Evolutionary conservation across 208 protist species (phyloP).

Genomic region (Herpetomonas tarakana): DNA sequence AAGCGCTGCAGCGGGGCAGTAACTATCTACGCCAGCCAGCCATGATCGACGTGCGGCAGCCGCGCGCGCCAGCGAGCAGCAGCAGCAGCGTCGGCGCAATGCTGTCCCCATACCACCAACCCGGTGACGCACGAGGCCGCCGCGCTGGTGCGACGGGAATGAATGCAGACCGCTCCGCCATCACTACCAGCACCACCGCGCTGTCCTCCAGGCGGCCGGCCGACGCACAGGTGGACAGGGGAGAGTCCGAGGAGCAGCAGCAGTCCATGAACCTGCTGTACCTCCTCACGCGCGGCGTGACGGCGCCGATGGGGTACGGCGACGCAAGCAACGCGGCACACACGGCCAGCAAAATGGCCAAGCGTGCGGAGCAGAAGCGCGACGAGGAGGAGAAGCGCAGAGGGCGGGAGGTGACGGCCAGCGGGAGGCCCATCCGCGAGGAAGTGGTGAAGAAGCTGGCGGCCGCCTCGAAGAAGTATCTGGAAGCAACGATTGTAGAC

Average conservation of each 20-base stretch:
- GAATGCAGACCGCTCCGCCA: not conserved
- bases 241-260: constrained; percentile 9
- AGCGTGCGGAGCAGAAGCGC: constrained; percentile 12
- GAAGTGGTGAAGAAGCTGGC: constrained; percentile 59
- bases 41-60: constrained; percentile 10
- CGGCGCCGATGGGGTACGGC: constrained; percentile 56
- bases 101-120: not conserved
- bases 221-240: not conserved
- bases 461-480: constrained; percentile 61
- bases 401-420: constrained; percentile 19
- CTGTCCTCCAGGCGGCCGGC: not conserved
- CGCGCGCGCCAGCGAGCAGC: not conserved
- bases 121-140: not conserved
- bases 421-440: constrained; percentile 29
- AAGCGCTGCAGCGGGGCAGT: constrained; percentile 23
- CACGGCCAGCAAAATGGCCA: constrained; percentile 29
- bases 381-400: constrained; percentile 17
- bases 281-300: constrained; percentile 65
- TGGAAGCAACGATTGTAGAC: constrained; percentile 69
- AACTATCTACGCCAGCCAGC: constrained; percentile 31
- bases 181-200: not conserved
- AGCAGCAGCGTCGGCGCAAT: not conserved
- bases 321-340: constrained; percentile 25
- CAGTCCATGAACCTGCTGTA: constrained; percentile 54
- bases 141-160: not conserved